Evolutionary conservation across 1,139 yeast species (phyloP).

Genomic region (Blastobotrys illinoisensis): DNA sequence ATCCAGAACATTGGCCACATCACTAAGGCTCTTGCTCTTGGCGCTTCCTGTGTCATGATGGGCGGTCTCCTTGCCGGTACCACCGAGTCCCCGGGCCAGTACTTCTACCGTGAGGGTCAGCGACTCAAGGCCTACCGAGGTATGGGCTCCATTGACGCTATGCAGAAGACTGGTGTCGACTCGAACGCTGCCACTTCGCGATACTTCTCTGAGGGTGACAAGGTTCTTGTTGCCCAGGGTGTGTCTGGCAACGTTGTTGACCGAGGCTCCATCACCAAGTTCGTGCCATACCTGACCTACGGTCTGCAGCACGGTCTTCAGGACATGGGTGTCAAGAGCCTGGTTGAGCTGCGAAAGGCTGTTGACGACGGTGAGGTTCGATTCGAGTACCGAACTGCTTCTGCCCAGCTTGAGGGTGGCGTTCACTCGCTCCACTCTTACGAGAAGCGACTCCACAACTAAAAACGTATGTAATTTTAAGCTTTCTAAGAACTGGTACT

Average conservation of each 20-base stretch:
- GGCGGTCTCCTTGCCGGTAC: slow-evolving; percentile 99
- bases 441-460: slow-evolving; percentile 94
- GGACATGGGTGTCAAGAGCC: slow-evolving; percentile 84
- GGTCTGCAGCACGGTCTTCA: slow-evolving; percentile 99
- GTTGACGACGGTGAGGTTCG: slow-evolving; percentile 71
- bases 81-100: slow-evolving; percentile 96
- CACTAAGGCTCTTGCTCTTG: slow-evolving; percentile 91
- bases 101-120: slow-evolving; percentile 96
- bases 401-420: slow-evolving; percentile 99
- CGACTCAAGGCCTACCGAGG: slow-evolving; percentile 97
- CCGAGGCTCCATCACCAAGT: slow-evolving; percentile 91
- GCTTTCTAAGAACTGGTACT: neutral
- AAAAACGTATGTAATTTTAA: slow-evolving; percentile 18
- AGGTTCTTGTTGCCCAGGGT: slow-evolving; percentile 98
- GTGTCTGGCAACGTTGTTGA: slow-evolving; percentile 96
- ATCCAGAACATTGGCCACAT: slow-evolving; percentile 98
- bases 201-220: slow-evolving; percentile 93
- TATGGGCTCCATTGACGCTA: slow-evolving; percentile 99
- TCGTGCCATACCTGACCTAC: slow-evolving; percentile 85
- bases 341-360: slow-evolving; percentile 55
- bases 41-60: slow-evolving; percentile 99
- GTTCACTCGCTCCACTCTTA: slow-evolving; percentile 93
- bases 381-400: slow-evolving; percentile 96
- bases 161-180: slow-evolving; percentile 82
- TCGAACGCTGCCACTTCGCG: slow-evolving; percentile 98